Evolutionary conservation across 106 monocot genomes (phyloP), one percentile per base, ranked within the genome.

Genomic region (Agapanthus africanus): DNA sequence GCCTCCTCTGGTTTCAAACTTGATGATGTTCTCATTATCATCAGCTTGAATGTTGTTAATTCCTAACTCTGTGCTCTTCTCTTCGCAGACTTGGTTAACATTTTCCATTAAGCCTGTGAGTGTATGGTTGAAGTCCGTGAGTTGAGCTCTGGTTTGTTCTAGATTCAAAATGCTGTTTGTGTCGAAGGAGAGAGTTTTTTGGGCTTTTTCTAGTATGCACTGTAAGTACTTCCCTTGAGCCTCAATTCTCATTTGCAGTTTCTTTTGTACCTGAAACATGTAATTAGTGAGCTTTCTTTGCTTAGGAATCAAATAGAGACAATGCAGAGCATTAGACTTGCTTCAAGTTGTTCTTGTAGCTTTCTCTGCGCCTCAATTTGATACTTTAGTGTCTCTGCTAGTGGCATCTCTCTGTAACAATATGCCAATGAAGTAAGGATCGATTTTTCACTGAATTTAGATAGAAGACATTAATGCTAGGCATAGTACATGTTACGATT

Each of bases 141-240:
- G 67, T 28, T 73, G 75, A 11, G 71, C 36, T 67, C 66, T 73
- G 14, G 66, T 62, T 15, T 66, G 69, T 66, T 79, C 79, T 34
- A 79, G n/a, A 54, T 73, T 76, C 35, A 27, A 46, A 14, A 59
- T 65, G 22, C 16, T 40, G 49, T 85, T 80, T 14, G 23, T 50
- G 54, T 80, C 73, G 36, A 81, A 59, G 63, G 78, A 74, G 44
- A 93, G 75, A 36, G 73, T 79, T 54, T 69, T 78, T 19, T 86
- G 85, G 38, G 93, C 93, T 64, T 83, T 88, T 52, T 83, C 83
- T 59, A 93, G 67, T 73, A 93, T 93, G 16, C 83, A 60, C 57
- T 93, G 85, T 71, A 93, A 57, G 66, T 93, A 93, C 66, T 81
- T 93, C 34, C 85, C 93, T 73, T 93, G 93, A 6, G 93, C 88